Evolutionary conservation across 106 monocot species (phyloP).

Genomic region (Dactylorhiza incarnata): DNA sequence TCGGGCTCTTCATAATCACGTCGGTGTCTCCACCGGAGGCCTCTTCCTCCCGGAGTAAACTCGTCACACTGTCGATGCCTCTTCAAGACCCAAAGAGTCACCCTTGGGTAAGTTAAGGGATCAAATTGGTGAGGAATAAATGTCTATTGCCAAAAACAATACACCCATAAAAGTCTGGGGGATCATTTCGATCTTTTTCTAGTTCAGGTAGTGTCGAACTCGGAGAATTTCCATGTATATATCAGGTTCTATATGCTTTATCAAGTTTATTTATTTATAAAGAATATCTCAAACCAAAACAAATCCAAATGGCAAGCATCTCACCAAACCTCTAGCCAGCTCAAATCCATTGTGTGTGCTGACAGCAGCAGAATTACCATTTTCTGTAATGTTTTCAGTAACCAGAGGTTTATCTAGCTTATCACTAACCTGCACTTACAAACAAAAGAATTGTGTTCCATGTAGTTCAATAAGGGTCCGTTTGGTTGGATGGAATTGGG

Average conservation of each 20-base stretch:
- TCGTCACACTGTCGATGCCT: too few relatives aligned
- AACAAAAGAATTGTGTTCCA: background rate
- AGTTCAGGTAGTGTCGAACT: too few relatives aligned
- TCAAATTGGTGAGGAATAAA: too few relatives aligned
- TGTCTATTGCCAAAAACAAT: too few relatives aligned
- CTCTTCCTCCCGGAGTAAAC: too few relatives aligned
- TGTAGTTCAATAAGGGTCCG: background rate
- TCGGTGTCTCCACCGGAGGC: too few relatives aligned
- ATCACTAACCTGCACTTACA: constrained; percentile 16
- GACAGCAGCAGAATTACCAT: background rate
- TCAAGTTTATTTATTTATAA: background rate
- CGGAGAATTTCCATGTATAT: too few relatives aligned
- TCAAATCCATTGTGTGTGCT: background rate
- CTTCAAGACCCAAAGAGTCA: too few relatives aligned
- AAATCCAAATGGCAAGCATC: background rate
- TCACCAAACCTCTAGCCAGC: background rate
- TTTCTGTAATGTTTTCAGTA: background rate
- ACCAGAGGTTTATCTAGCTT: background rate
- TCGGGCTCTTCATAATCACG: too few relatives aligned
- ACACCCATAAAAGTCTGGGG: too few relatives aligned
- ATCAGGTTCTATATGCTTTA: background rate
- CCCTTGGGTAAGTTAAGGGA: too few relatives aligned
- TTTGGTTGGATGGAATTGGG: background rate
- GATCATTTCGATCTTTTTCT: too few relatives aligned
- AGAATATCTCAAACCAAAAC: background rate